Evolutionary conservation across 305 asterid species (phyloP), one percentile per base, ranked within the genome.

Genomic region (Rubia occidens): DNA sequence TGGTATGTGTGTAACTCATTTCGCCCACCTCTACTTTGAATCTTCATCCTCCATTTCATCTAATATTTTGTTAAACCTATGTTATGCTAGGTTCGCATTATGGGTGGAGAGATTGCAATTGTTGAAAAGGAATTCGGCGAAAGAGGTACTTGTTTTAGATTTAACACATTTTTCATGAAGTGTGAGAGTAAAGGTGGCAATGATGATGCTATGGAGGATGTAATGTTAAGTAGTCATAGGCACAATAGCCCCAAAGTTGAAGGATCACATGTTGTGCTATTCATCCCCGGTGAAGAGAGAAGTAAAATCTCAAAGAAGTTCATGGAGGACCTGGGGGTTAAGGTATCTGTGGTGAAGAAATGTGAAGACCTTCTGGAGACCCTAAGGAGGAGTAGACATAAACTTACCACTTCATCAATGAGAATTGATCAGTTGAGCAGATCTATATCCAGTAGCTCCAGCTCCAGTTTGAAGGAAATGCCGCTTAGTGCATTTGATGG

Each of bases 251-350:
- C 78, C 13, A 70, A 61, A 61, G 47, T 24, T 49, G 75, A 78
- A 13, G 68, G 75, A 14, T 77, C 87, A 8, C 72, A 32, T 15
- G 77, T 76, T 21, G 67, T 83, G n/a, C 80, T 83, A 32, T 74
- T 80, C 72, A 56, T 80, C 14, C 68, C 67, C 21, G 66, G 76
- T 15, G 71, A 79, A 6, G 83, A 77, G 70, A 76, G 88, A 61
- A 64, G 77, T 14, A 70, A 60, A 40, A 51, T 86, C 21, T 0
- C 82, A 75, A 80, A 82, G n/a, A 70, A 71, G 18, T 88, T 81
- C 86, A 82, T 88, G 82, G 74, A 70, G 64, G 78, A 79, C 24
- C 83, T 73, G 4, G 89, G 90, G n/a, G 74, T 90, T 54, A 82
- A 79, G 71, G 95, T 84, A 11, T 82, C 75, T 3, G 71, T 69